A percentile compares a stretch with the other conserved stretches of the same genome.
phyloP scores from a whole-genome alignment of 768 basidiomycete genomes.

The Xerocomus brunneocitrinus region DNA sequence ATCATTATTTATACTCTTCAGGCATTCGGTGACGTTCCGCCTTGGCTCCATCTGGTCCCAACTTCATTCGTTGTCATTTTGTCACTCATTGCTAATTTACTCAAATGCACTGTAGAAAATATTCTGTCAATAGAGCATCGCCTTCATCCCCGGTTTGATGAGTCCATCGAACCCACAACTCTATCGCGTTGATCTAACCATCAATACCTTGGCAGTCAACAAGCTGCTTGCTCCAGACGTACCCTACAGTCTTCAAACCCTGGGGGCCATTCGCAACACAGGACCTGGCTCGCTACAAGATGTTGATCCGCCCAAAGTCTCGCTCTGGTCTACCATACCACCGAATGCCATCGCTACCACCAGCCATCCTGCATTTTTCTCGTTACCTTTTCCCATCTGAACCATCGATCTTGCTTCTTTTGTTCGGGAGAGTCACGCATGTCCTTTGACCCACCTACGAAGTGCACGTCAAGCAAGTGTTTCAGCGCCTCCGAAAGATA shows the following conservation, averaged over 20 bases:
- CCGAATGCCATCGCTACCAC: background rate
- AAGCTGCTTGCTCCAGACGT: conserved; percentile 11
- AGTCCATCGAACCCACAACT: background rate
- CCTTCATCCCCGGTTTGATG: background rate
- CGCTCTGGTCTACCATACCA: conserved; percentile 19
- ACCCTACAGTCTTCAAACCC: conserved; percentile 12
- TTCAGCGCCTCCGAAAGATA: conserved; percentile 7
- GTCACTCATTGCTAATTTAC: background rate
- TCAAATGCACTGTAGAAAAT: background rate
- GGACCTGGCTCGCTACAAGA: conserved; percentile 4
- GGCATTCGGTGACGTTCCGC: no score
- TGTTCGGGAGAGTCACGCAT: conserved; percentile 12
- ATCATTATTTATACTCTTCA: background rate
- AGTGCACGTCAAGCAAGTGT: conserved; percentile 14
- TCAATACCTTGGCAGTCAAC: conserved; percentile 5
- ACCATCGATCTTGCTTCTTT: conserved; percentile 13
- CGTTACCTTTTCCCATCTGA: conserved; percentile 3
- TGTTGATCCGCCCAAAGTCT: conserved; percentile 14
- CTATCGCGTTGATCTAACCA: conserved; percentile 9
- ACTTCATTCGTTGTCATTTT: background rate
- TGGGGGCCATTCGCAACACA: conserved; percentile 16
- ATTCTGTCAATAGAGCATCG: background rate
- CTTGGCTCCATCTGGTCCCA: no score
- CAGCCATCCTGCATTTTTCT: conserved; percentile 11
- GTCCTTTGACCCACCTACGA: conserved; percentile 3